Base-by-base conservation (phyloP, 169 alveolate species). In the Plasmodium malariae region DNA sequence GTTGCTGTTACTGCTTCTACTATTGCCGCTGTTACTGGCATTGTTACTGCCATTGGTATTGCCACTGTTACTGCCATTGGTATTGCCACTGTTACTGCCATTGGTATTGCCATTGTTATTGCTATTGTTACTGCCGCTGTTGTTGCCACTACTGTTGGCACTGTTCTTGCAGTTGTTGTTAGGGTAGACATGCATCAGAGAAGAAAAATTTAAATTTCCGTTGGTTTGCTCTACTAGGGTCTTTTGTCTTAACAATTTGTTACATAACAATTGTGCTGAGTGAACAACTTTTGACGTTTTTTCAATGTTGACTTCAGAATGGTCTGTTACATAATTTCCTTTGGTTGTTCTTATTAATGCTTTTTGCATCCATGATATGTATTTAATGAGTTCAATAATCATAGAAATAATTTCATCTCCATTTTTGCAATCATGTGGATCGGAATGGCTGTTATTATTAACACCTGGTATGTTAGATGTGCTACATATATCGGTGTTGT, bases 331-430 rank as follows among this genome's bases (percentile, higher is more conserved):
- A 11, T 40, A 76, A 45, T 76, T 60, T 17, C 88, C 88, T 62
- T 60, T 63, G 6, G 88, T 21, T 14, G 88, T 74, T 43, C 49
- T 76, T 28, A 62, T 62, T 19, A 76, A 49, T 19, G 88, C 88
- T 28, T 76, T 76, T 43, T 76, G 88, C 88, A 76, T 76, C 68
- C 74, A 76, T 3, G 88, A 76, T 11, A 76, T 76, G 54, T 76
- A 76, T 21, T 76, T 76, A 11, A 76, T 76, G 19, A 76, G 74
- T 49, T 76, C 88, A 21, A 76, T 45, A 21, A 76, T 76, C 88
- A 76, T 76, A 1, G 63, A 3, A 62, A 76, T 62, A 17, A 76
- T 60, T 76, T 76, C 88, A 49, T 76, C 88, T 37, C 65, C 30
- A 32, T 76, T 76, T 26, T 62, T 30, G 3, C 6, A 17, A 0